A percentile compares a stretch with the other conserved stretches of the same genome.
Conservation (phyloP, 2,329 filamentous ascomycete species). For the Tolypocladium album region DNA sequence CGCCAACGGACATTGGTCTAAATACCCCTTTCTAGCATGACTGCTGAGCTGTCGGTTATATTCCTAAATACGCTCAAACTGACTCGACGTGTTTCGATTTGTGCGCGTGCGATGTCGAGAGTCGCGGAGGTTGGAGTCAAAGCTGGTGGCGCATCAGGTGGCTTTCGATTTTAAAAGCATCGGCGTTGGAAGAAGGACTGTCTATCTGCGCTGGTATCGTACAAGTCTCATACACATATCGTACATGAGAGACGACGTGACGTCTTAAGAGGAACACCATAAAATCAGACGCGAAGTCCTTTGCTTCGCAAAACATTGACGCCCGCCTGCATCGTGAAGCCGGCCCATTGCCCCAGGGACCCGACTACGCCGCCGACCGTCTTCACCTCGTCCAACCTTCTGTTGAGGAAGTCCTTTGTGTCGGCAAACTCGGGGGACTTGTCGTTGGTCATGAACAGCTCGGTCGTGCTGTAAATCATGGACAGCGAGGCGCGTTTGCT, state of each 20-base stretch:
- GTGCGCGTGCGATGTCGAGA: background rate
- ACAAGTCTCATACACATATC: background rate
- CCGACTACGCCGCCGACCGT: conserved; percentile 51
- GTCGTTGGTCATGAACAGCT: conserved; percentile 93
- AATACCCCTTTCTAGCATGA: background rate
- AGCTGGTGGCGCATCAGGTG: background rate
- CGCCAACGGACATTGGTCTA: conserved; percentile 38
- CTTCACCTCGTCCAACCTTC: conserved; percentile 60
- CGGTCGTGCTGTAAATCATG: conserved; percentile 57
- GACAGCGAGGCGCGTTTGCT: conserved; percentile 47
- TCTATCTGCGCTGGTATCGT: conserved; percentile 2
- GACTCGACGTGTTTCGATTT: too few species aligned
- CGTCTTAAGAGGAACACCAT: background rate
- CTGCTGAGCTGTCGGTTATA: background rate
- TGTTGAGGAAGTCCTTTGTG: conserved; percentile 69
- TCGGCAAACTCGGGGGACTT: conserved; percentile 59
- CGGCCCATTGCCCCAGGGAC: conserved; percentile 64
- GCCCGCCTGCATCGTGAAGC: conserved; percentile 66
- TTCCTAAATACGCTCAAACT: background rate
- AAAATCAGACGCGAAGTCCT: conserved; percentile 61
- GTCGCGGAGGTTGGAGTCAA: background rate
- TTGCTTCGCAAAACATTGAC: conserved; percentile 82
- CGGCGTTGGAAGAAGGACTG: background rate
- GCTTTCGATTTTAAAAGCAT: background rate
- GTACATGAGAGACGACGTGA: background rate